These are phyloP conservation scores for Pythium biforme DNA, from an alignment of 352 stramenopile genomes.

Conservation along the genomic window DNA sequence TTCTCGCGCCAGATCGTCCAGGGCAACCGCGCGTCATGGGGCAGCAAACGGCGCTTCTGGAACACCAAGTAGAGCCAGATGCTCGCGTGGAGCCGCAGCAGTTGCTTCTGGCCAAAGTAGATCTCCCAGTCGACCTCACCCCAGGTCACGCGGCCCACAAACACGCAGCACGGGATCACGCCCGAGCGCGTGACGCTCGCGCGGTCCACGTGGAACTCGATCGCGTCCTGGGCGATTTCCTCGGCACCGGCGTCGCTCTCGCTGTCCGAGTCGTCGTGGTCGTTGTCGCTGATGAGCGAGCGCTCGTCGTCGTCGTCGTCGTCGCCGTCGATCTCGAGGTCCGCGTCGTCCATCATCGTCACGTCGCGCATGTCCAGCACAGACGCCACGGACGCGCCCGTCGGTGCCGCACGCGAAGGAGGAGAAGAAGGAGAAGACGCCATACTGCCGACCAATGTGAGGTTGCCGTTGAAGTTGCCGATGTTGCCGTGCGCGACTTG, in stretches of 20 bases:
- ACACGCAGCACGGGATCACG: constrained; percentile 80
- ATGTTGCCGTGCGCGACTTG: neutral
- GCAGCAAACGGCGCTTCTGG: constrained; percentile 45
- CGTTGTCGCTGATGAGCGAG: constrained; percentile 31
- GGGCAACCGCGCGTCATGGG: constrained; percentile 45
- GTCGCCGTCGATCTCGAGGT: constrained; percentile 20
- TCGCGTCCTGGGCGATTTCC: constrained; percentile 69
- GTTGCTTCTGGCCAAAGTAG: constrained; percentile 85
- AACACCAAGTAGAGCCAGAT: constrained; percentile 50
- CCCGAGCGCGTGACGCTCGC: constrained; percentile 66
- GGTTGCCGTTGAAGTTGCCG: constrained; percentile 4
- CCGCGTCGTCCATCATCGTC: constrained; percentile 28
- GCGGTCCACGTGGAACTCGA: constrained; percentile 72
- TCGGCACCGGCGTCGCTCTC: constrained; percentile 44
- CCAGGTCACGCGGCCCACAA: constrained; percentile 76
- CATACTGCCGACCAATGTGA: neutral
- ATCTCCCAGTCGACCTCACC: constrained; percentile 81
- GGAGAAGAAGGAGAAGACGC: neutral
- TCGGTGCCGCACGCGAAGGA: neutral
- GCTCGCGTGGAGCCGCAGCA: constrained; percentile 72
- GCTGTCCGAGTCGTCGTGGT: constrained; percentile 38
- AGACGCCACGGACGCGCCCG: constrained; percentile 7
- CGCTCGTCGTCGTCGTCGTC: constrained; percentile 32
- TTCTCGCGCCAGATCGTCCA: constrained; percentile 86
- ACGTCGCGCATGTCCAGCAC: constrained; percentile 31